Conservation (phyloP, 306 rosid genomes). For the Prunus davidiana region DNA sequence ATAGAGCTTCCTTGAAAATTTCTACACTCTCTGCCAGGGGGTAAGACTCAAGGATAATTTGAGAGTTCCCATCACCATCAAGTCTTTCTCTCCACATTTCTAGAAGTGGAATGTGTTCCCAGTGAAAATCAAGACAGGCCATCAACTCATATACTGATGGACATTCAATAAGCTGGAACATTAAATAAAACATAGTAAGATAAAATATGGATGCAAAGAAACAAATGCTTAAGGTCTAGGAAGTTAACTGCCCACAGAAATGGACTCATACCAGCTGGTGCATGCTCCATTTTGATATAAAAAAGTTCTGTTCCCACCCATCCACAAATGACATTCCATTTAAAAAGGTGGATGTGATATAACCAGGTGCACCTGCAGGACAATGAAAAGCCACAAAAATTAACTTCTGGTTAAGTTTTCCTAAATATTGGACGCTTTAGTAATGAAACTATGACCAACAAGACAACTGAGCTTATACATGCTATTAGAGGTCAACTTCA, state of each 20-base stretch:
- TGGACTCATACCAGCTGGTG: conserved; percentile 81
- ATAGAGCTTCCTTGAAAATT: conserved; percentile 66
- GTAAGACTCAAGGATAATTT: conserved; percentile 66
- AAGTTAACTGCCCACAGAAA: background rate
- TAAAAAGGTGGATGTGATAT: conserved; percentile 58
- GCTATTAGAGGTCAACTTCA: background rate
- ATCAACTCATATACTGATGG: conserved; percentile 87
- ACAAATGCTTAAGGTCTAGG: background rate
- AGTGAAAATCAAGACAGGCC: conserved; percentile 59
- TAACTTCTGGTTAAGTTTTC: background rate
- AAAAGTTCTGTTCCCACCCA: conserved; percentile 90
- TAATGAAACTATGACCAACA: background rate
- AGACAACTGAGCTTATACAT: background rate
- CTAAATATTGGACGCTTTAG: background rate
- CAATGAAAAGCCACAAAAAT: conserved; percentile 15
- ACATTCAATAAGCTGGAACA: conserved; percentile 83
- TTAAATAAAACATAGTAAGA: conserved; percentile 14
- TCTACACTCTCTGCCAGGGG: conserved; percentile 54
- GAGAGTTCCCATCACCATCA: conserved; percentile 50
- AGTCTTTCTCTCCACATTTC: conserved; percentile 78
- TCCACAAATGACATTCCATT: conserved; percentile 95
- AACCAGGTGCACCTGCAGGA: conserved; percentile 92
- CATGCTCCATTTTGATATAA: conserved; percentile 96
- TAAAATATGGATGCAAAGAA: background rate
- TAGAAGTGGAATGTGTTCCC: conserved; percentile 67